phyloP scores from a whole-genome alignment of 2,329 filamentous ascomycete species.

The Drechmeria coniospora region DNA sequence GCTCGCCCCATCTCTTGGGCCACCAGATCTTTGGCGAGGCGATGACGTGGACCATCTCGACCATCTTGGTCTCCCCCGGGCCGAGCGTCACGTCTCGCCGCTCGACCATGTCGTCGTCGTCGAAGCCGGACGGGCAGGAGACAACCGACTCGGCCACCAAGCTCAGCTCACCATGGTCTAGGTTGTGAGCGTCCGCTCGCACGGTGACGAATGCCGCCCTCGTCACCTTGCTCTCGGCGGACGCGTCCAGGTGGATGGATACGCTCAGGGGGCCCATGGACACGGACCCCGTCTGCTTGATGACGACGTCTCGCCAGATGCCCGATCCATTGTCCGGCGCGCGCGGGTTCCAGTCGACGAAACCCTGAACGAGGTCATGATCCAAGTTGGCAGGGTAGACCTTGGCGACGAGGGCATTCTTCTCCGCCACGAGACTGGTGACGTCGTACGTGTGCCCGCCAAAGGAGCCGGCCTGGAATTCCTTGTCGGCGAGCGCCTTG shows the following conservation, averaged over 20 bases:
- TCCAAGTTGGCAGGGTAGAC: constrained; percentile 44
- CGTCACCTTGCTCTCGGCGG: constrained; percentile 6
- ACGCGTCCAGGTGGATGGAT: constrained; percentile 21
- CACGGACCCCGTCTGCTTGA: constrained; percentile 39
- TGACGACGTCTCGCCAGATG: constrained; percentile 42
- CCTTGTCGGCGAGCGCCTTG: constrained; percentile 29
- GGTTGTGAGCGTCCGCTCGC: constrained; percentile 21
- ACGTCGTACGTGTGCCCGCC: constrained; percentile 40
- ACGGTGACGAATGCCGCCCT: constrained; percentile 20
- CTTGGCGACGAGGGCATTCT: constrained; percentile 36
- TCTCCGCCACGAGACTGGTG: constrained; percentile 22
- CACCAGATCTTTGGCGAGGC: constrained; percentile 40
- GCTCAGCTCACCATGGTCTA: constrained; percentile 22
- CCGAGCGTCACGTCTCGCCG: constrained; percentile 21
- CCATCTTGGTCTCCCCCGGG: constrained; percentile 20
- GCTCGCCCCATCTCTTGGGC: constrained; percentile 42
- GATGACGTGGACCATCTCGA: constrained; percentile 20
- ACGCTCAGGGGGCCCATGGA: constrained; percentile 29
- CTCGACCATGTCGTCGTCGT: constrained; percentile 12
- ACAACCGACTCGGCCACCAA: constrained; percentile 20
- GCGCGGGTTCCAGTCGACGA: constrained; percentile 14
- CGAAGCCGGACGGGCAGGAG: constrained; percentile 14
- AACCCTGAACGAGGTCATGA: constrained; percentile 37
- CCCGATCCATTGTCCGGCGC: constrained; percentile 48
- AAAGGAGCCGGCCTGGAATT: constrained; percentile 39